These are phyloP conservation scores for Uromyces viciae-fabae DNA, from an alignment of 1,284 basidiomycete species.

Conservation along the genomic window DNA sequence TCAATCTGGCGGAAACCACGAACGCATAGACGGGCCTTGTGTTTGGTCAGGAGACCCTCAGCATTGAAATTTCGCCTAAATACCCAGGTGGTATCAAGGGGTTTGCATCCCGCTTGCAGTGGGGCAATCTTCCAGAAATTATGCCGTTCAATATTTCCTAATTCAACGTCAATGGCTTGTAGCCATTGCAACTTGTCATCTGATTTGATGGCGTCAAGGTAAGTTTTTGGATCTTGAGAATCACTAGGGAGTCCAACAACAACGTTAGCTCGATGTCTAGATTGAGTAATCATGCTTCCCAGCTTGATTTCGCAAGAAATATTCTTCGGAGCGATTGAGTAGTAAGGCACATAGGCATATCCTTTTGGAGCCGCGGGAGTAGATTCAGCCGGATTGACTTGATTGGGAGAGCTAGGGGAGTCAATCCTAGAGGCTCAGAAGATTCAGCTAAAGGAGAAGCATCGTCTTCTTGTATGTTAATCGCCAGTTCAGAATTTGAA, in stretches of 20 bases:
- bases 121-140: neutral
- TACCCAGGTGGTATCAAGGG: neutral
- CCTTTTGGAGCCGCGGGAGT: neutral
- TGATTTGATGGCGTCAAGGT: neutral
- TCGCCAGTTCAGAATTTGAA: neutral
- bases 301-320: neutral
- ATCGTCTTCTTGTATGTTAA: neutral
- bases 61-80: constrained; percentile 3
- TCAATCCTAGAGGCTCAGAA: no score
- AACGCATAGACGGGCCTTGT: neutral
- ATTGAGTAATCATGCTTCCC: neutral
- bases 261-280: neutral
- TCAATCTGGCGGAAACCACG: neutral
- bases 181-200: neutral
- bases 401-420: no score
- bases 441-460: neutral
- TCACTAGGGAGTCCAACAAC: neutral
- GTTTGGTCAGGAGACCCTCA: neutral
- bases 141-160: neutral
- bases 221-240: neutral
- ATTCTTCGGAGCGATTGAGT: neutral
- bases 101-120: neutral
- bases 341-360: neutral
- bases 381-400: no score
- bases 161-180: neutral